Percentiles rank a stretch among this genome's conserved stretches.
Conservation (phyloP, 371 early-diverging fungal genomes). For the Saksenaea vasiformis region DNA sequence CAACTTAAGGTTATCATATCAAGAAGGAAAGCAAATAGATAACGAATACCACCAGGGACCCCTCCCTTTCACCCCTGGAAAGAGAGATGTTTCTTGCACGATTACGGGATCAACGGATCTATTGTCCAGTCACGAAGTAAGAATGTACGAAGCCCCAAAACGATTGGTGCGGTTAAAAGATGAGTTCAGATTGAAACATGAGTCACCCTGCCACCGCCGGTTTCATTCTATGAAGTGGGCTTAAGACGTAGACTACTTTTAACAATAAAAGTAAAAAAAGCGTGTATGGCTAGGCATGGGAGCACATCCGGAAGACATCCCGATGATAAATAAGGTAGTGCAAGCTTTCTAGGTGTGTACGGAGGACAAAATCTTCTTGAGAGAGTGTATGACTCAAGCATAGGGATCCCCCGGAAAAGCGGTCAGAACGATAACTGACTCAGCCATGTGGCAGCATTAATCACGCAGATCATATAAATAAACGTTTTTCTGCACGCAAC, state of each 20-base stretch:
- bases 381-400: neutral
- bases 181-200: neutral
- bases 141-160: neutral
- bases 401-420: neutral
- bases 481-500: neutral
- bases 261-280: neutral
- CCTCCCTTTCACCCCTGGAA: neutral
- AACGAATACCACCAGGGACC: too few relatives aligned
- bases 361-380: neutral
- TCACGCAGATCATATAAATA: slow-evolving; percentile 2
- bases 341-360: neutral
- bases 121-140: neutral
- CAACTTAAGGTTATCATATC: too few relatives aligned
- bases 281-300: neutral
- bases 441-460: neutral
- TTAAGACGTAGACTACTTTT: neutral
- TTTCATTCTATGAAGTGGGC: neutral
- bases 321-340: neutral
- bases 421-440: neutral
- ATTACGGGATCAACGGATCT: neutral
- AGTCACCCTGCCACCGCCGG: neutral
- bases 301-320: neutral
- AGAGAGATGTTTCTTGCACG: too few relatives aligned
- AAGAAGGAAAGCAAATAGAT: too few relatives aligned
- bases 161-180: slow-evolving; percentile 4